Conservation (phyloP, 2,329 filamentous ascomycete species). For the Xylaria sp. region DNA sequence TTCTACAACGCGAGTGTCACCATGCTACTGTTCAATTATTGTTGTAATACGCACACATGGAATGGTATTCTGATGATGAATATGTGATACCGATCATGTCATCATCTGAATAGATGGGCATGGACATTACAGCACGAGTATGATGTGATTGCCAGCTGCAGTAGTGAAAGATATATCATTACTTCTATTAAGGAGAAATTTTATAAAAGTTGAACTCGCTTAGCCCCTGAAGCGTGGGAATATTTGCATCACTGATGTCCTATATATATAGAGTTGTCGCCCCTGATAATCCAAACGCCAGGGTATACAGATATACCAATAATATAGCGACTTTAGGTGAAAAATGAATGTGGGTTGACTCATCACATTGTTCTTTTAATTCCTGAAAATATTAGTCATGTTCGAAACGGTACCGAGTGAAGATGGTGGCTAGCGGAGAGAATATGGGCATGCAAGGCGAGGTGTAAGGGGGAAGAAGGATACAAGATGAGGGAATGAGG, state of each 20-base stretch:
- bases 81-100: too few relatives aligned
- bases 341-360: neutral
- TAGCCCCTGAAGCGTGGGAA: neutral
- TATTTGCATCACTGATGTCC: neutral
- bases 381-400: slow-evolving; percentile 26
- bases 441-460: neutral
- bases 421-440: neutral
- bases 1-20: neutral
- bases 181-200: slow-evolving; percentile 11
- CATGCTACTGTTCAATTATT: neutral
- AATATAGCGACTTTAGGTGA: neutral
- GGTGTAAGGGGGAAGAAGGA: neutral
- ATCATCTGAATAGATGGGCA: too few relatives aligned
- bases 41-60: neutral
- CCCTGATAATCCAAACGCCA: slow-evolving; percentile 25
- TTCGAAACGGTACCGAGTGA: neutral
- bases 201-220: neutral
- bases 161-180: slow-evolving; percentile 6
- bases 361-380: slow-evolving; percentile 37
- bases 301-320: slow-evolving; percentile 4
- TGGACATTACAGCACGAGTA: too few relatives aligned
- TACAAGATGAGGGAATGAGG: slow-evolving; percentile 14
- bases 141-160: neutral
- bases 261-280: neutral
- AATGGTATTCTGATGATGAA: too few relatives aligned